Percentiles rank a stretch among this genome's conserved stretches.
Evolutionary conservation across 148 eudicot species (phyloP).

Genomic region (Euryodendron excelsum): DNA sequence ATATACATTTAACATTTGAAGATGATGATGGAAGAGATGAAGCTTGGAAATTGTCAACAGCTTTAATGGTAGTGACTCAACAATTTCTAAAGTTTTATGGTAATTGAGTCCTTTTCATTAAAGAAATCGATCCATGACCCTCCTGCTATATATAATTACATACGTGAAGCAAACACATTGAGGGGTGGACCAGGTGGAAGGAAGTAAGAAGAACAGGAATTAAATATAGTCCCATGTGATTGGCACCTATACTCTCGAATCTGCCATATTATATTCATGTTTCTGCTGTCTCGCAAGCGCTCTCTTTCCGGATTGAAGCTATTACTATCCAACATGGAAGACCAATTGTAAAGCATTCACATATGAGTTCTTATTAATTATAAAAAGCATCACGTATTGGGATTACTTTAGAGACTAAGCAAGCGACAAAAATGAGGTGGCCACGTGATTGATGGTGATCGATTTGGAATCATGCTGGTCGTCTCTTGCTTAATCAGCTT

Average conservation of each 20-base stretch:
- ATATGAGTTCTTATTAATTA: neutral
- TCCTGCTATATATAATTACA: neutral
- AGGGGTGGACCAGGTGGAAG: neutral
- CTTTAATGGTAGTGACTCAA: neutral
- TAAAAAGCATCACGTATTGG: neutral
- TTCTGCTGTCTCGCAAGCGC: neutral
- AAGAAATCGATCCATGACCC: neutral
- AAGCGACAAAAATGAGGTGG: constrained; percentile 9
- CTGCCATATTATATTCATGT: neutral
- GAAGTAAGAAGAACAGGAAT: neutral
- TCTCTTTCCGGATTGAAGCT: neutral
- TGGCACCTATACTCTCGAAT: neutral
- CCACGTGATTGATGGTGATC: constrained; percentile 13
- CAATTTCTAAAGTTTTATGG: neutral
- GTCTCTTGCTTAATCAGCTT: too few relatives aligned
- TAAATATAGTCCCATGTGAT: neutral
- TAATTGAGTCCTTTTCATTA: neutral
- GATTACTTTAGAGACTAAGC: neutral
- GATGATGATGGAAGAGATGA: neutral
- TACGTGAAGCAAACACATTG: neutral
- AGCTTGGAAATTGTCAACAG: neutral
- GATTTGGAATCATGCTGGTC: neutral
- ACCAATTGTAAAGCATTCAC: neutral
- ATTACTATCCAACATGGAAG: neutral
- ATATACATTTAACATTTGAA: too few relatives aligned